Percentiles rank a stretch among this genome's conserved stretches.
Conservation (phyloP, 495 filamentous ascomycete species). For the Neurospora sp. region DNA sequence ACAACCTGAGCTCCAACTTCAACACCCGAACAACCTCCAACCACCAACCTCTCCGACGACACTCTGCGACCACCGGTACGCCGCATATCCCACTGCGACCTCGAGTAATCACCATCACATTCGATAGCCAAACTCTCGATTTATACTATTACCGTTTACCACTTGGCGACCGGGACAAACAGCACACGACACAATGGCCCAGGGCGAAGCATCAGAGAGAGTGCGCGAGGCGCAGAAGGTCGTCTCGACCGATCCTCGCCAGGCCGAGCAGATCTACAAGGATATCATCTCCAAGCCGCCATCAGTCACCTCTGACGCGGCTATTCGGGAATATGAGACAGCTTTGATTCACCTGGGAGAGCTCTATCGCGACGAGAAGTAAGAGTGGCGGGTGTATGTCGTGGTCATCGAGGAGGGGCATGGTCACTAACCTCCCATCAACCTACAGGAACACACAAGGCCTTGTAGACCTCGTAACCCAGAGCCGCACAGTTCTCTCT, state of each 20-base stretch:
- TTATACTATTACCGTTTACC: not conserved
- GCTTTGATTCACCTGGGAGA: constrained; percentile 79
- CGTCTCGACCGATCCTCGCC: constrained; percentile 62
- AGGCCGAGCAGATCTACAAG: constrained; percentile 77
- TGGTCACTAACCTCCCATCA: constrained; percentile 4
- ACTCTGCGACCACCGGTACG: constrained; percentile 3
- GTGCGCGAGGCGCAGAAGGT: constrained; percentile 72
- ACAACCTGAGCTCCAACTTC: not conserved
- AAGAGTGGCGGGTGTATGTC: constrained; percentile 1
- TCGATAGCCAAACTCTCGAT: not conserved
- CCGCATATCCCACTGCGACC: not conserved
- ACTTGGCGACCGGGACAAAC: not conserved
- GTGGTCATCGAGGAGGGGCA: not conserved
- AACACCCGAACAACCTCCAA: not conserved
- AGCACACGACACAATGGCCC: constrained; percentile 29
- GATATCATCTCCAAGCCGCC: constrained; percentile 78
- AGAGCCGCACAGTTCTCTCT: constrained; percentile 81
- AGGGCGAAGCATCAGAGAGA: constrained; percentile 32
- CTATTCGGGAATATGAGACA: constrained; percentile 77
- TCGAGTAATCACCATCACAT: not conserved
- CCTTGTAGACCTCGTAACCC: constrained; percentile 82
- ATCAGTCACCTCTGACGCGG: constrained; percentile 67
- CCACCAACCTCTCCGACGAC: not conserved
- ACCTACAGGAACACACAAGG: constrained; percentile 58
- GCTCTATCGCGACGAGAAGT: constrained; percentile 84